Percentiles rank a stretch among this genome's conserved stretches.
These are phyloP conservation scores for Esteya vermicola DNA, from an alignment of 2,329 filamentous ascomycete genomes.

Conservation along the genomic window DNA sequence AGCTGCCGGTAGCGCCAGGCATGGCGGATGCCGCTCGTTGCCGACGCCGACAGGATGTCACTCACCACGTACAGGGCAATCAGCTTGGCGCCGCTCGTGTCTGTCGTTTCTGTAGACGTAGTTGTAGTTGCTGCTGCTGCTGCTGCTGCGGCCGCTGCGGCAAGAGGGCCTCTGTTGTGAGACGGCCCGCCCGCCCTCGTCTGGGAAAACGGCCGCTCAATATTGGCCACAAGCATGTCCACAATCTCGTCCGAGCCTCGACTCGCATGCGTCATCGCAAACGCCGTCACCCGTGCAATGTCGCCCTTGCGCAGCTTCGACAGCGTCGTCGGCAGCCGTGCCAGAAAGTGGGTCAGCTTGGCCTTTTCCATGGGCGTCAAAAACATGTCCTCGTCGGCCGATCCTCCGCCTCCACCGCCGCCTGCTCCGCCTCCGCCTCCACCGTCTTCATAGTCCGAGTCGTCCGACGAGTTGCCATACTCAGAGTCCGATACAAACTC, in stretches of 20 bases:
- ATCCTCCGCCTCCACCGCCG: conserved; percentile 45
- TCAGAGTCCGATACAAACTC: conserved; percentile 75
- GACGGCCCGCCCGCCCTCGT: conserved; percentile 38
- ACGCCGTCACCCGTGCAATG: conserved; percentile 71
- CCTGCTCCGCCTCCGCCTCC: neutral
- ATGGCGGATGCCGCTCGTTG: conserved; percentile 63
- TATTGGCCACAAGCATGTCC: conserved; percentile 72
- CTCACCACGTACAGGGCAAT: conserved; percentile 65
- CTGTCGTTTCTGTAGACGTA: conserved; percentile 28
- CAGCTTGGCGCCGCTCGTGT: conserved; percentile 53
- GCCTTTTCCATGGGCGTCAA: conserved; percentile 74
- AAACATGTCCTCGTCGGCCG: conserved; percentile 40
- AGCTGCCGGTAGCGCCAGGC: conserved; percentile 64
- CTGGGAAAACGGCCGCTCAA: conserved; percentile 61
- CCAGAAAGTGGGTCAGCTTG: conserved; percentile 71
- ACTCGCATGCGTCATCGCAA: conserved; percentile 78
- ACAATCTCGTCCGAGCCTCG: conserved; percentile 82
- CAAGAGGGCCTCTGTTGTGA: neutral
- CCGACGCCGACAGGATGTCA: conserved; percentile 67
- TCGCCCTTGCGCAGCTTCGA: conserved; percentile 69
- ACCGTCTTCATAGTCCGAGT: conserved; percentile 52
- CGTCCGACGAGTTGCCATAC: conserved; percentile 67
- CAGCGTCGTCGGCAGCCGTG: conserved; percentile 63
- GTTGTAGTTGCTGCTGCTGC: too few species aligned
- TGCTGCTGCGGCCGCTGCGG: too few species aligned